These are phyloP conservation scores for Hirsutella thompsonii DNA, from an alignment of 2,329 filamentous ascomycete species.

Conservation along the genomic window DNA sequence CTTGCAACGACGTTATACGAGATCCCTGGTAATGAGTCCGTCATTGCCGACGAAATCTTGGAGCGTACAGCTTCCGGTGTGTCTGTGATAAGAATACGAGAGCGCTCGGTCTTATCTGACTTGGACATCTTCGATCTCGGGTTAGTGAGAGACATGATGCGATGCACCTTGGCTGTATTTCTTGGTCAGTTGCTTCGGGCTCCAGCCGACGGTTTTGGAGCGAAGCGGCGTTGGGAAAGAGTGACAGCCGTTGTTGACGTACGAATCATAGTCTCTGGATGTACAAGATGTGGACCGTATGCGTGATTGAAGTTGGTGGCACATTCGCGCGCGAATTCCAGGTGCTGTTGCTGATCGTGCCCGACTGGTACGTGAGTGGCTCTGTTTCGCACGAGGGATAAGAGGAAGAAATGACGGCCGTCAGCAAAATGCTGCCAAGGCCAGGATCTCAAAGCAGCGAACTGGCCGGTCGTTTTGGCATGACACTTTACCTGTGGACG, in stretches of 20 bases:
- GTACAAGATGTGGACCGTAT: slow-evolving; percentile 50
- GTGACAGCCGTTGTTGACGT: slow-evolving; percentile 8
- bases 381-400: slow-evolving; percentile 22
- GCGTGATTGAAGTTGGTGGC: slow-evolving; percentile 76
- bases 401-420: neutral
- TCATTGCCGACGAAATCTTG: slow-evolving; percentile 64
- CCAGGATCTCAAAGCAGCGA: no score
- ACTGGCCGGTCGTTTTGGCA: no score
- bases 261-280: slow-evolving; percentile 64
- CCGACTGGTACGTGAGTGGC: slow-evolving; percentile 93
- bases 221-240: no score
- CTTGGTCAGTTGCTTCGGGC: no score
- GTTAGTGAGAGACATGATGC: slow-evolving; percentile 79
- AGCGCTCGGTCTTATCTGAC: slow-evolving; percentile 57
- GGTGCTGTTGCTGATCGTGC: slow-evolving; percentile 87
- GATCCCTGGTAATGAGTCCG: slow-evolving; percentile 56
- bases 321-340: slow-evolving; percentile 83
- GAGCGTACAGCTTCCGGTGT: slow-evolving; percentile 43
- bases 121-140: slow-evolving; percentile 91
- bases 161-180: slow-evolving; percentile 60
- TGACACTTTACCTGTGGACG: slow-evolving; percentile 50
- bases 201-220: no score
- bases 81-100: slow-evolving; percentile 76
- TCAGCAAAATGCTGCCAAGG: no score
- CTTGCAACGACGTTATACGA: slow-evolving; percentile 57